phyloP scores from a whole-genome alignment of 768 basidiomycete genomes.

The Pholiota conissans region DNA sequence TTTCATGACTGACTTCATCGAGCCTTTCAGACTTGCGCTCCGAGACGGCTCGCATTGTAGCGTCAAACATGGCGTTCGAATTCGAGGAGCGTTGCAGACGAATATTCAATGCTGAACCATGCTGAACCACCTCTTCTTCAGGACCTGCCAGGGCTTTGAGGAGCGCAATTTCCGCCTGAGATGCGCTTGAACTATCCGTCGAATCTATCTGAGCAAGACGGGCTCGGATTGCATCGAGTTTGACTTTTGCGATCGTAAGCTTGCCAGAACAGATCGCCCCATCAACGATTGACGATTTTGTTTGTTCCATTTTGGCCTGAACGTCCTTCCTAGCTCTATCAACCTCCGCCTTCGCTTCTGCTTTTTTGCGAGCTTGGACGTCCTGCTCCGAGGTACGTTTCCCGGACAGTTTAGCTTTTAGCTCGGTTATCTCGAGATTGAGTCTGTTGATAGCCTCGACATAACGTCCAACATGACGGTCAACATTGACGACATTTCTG shows the following conservation, averaged over 20 bases:
- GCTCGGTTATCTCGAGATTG: conserved; percentile 77
- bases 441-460: conserved; percentile 92
- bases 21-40: conserved; percentile 79
- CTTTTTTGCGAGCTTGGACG: conserved; percentile 61
- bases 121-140: conserved; percentile 66
- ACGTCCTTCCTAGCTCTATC: conserved; percentile 75
- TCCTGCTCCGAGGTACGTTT: conserved; percentile 65
- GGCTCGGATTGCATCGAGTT: conserved; percentile 60
- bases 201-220: conserved; percentile 61
- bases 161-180: conserved; percentile 73
- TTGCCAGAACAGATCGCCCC: conserved; percentile 76
- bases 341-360: conserved; percentile 72
- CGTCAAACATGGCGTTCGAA: conserved; percentile 80
- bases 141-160: conserved; percentile 65
- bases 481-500: conserved; percentile 91
- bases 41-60: conserved; percentile 79
- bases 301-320: conserved; percentile 69
- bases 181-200: conserved; percentile 36
- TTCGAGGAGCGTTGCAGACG: conserved; percentile 71
- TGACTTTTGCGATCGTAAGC: conserved; percentile 66
- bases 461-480: conserved; percentile 93
- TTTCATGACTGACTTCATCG: conserved; percentile 69
- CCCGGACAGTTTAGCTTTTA: conserved; percentile 83
- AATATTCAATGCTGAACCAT: conserved; percentile 56
- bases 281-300: conserved; percentile 66